Evolutionary conservation across 2,329 filamentous ascomycete species (phyloP), one percentile per base, ranked within the genome.

Genomic region (Sarocladium oryzae): DNA sequence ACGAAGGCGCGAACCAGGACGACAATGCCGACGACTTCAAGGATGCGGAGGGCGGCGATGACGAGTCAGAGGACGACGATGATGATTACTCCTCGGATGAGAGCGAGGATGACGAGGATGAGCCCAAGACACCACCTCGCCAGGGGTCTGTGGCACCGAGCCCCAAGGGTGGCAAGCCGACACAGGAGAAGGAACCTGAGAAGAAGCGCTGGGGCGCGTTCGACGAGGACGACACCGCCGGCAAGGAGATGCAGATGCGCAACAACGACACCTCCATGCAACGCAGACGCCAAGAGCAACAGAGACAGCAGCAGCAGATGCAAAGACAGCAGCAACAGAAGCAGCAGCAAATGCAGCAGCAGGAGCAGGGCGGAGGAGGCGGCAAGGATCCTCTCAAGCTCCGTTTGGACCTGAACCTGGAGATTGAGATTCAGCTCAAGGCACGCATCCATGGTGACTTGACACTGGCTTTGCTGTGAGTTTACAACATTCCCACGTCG

Each of bases 401-500:
- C 35, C 41, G 54, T 8, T 68, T 89, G 28, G 86, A 91, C 63
- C 71, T 89, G 51, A 90, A 91, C 67, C 69, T 91, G 50, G 87
- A 91, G 61, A 77, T 91, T 49, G 86, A 91, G 69, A 86, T 91
- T 58, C 82, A 89, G 66, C 72, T 91, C 51, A 89, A 89, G 73
- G 87, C 87, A 18, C 85, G 81, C 64, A 89, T 91, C 56, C 81
- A 89, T 58, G 87, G 87, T 60, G 87, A 90, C 70, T 65, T 91
- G 61, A 88, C 85, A 8, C 67, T 89, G 54, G 82, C 80, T 53
- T 73, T 89, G 62, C 81, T 86, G 86, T 89, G 77, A 50, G 52
- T 48, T 18, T 30, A 51, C 32, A 24, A 20, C 40, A 43, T 28
- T n/a, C 20, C 23, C 40, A 21, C n/a, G 40, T 40, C n/a, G n/a